Percentiles rank a stretch among this genome's conserved stretches.
These are phyloP conservation scores for Puccinia polysora DNA, from an alignment of 1,284 basidiomycete species.

Conservation along the genomic window DNA sequence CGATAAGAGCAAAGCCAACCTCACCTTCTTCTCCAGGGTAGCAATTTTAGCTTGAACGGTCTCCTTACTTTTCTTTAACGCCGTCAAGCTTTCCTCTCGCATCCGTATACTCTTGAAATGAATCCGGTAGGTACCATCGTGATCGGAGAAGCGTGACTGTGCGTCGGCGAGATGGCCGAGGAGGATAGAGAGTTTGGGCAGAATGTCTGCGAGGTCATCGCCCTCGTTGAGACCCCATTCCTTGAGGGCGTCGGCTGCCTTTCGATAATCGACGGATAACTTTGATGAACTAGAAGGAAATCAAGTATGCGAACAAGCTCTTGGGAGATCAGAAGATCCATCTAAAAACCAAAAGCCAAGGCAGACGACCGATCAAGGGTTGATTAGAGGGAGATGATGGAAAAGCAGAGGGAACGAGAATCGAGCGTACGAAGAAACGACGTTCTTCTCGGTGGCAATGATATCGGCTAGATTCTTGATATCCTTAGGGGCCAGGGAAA, in stretches of 20 bases:
- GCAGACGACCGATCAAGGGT: background rate
- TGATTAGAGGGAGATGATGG: background rate
- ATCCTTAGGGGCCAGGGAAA: constrained; percentile 47
- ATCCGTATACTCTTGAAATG: constrained; percentile 50
- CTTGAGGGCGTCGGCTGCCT: constrained; percentile 46
- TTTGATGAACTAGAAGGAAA: constrained; percentile 42
- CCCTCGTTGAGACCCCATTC: constrained; percentile 51
- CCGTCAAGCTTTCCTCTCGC: constrained; percentile 49
- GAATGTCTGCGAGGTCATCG: constrained; percentile 49
- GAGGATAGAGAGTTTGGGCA: constrained; percentile 49
- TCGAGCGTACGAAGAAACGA: constrained; percentile 47
- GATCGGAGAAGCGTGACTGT: constrained; percentile 49
- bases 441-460: constrained; percentile 48
- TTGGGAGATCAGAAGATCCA: no score
- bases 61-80: constrained; percentile 48
- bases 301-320: no score
- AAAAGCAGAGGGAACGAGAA: background rate
- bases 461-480: constrained; percentile 48
- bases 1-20: background rate
- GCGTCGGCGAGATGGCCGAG: constrained; percentile 49
- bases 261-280: constrained; percentile 46
- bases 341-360: no score
- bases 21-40: constrained; percentile 48
- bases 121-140: constrained; percentile 48
- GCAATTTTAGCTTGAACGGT: constrained; percentile 48